Evolutionary conservation across 805 yeast species (phyloP), one percentile per base, ranked within the genome.

Genomic region (Monosporozyma servazzii): DNA sequence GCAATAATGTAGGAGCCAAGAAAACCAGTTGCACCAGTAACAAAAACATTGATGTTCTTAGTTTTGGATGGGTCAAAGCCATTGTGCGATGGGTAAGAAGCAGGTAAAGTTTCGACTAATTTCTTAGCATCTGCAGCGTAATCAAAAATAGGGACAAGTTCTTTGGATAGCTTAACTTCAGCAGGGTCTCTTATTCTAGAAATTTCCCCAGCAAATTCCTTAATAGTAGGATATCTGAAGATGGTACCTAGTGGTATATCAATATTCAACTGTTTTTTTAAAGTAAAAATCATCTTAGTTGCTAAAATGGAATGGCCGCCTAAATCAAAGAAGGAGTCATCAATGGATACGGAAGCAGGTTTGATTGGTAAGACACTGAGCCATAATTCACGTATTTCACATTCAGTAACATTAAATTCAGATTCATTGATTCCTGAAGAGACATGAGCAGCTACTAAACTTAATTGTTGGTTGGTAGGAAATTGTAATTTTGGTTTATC

Each of bases 291-390:
- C 96, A 93, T 89, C 66, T 95, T 80, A 0, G 99, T 95, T 7
- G 98, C 98, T 56, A 93, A 74, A 61, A 93, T 91, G 1, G 98
- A 91, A 69, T 93, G 99, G 2, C 99, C 99, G 53, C 99, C 99
- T 49, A 95, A 73, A 65, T 93, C 99, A 63, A 93, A 93, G 79
- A 93, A 93, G 1, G 95, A 86, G 67, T 93, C 99, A 2, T 78
- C 78, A 33, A 84, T 84, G 30, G 84, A 75, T 43, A 89, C 77
- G 2, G 86, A 71, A 1, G 91, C 84, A 6, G 97, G 96, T 56
- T 80, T 78, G 58, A 81, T 85, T 43, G 98, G 98, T 58, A 93
- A 75, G 11, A 93, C 84, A 25, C 77, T 77, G 49, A 85, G 70
- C 99, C 99, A 93, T 53, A 93, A 69, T 52, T 89, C 90, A 55